A percentile compares a stretch with the other conserved stretches of the same genome.
Conservation (phyloP, 176 grass and related monocot genomes). For the Carex littledalei region DNA sequence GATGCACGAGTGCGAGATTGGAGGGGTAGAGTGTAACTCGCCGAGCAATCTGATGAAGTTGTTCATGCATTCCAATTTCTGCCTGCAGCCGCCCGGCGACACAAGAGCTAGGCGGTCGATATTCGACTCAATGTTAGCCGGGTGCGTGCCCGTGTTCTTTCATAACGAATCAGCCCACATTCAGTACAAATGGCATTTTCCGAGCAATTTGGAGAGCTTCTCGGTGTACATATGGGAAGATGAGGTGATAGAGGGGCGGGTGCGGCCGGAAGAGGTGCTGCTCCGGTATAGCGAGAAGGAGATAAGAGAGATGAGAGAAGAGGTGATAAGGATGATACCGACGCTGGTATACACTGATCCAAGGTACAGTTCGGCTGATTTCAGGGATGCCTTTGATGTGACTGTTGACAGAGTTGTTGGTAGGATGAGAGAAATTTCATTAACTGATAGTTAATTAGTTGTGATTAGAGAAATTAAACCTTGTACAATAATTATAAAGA, state of each 20-base stretch:
- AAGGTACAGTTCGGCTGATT: not conserved
- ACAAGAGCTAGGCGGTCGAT: constrained; percentile 52
- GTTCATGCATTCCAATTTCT: constrained; percentile 49
- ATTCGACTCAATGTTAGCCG: constrained; percentile 63
- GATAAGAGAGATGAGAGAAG: constrained; percentile 55
- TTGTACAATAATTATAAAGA: not conserved
- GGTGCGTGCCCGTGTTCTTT: constrained; percentile 75
- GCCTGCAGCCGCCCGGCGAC: constrained; percentile 57
- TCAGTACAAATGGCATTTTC: constrained; percentile 57
- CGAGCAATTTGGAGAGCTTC: constrained; percentile 34
- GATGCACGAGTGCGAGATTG: constrained; percentile 34
- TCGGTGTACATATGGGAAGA: constrained; percentile 62
- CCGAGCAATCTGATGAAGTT: constrained; percentile 32
- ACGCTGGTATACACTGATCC: constrained; percentile 52
- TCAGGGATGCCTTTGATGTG: constrained; percentile 55
- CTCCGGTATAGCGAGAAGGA: constrained; percentile 10
- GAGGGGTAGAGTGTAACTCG: constrained; percentile 30
- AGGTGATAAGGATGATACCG: constrained; percentile 56
- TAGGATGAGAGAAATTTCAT: constrained; percentile 22
- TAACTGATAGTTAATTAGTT: not conserved
- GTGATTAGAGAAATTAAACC: not conserved
- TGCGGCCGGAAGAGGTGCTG: constrained; percentile 51
- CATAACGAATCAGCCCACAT: constrained; percentile 45
- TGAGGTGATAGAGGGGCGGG: constrained; percentile 41
- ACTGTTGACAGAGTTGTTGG: constrained; percentile 36